Evolutionary conservation across 306 rosid genomes (phyloP), one percentile per base, ranked within the genome.

Genomic region (Vachellia pachyceras): DNA sequence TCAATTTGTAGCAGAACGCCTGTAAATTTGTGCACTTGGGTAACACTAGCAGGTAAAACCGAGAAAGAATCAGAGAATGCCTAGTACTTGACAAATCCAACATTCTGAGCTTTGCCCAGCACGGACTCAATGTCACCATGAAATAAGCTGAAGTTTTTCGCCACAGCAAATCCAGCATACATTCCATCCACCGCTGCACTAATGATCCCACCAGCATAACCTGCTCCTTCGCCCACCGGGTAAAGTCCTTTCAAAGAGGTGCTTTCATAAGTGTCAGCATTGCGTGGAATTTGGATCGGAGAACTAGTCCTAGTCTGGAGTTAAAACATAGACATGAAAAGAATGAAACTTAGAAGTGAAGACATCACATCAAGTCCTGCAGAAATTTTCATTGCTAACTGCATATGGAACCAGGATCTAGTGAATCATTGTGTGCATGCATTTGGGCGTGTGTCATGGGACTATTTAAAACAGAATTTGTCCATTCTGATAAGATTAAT

Each of bases 161-260:
- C 97, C 73, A 90, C 93, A 0, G 98, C 95, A 65, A 95, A 95
- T 52, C 99, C 99, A 22, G 94, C 93, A 73, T 79, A 87, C 96
- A 93, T 83, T 88, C 97, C 99, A 88, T 95, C 99, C 18, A 90
- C 99, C 58, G 98, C 97, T 44, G 99, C 97, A 82, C 98, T 95
- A 58, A 93, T 87, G 72, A 95, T 95, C 72, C 99, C 99, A 66
- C 99, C 99, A 40, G 99, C 99, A 83, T 95, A 95, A 79, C 99
- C 99, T 6, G 99, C 97, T 85, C 99, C 99, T 86, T 95, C 99
- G 7, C 99, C 99, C 60, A 95, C 86, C 12, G 99, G 99, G 81
- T 93, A 93, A 44, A 95, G 90, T 80, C 99, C 94, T 86, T 86
- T 90, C 66, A 95, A 39, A 0, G 92, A 91, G 42, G 92, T 88